Conservation (phyloP, 78 protist species). For the Dictyostelium capitatum region DNA sequence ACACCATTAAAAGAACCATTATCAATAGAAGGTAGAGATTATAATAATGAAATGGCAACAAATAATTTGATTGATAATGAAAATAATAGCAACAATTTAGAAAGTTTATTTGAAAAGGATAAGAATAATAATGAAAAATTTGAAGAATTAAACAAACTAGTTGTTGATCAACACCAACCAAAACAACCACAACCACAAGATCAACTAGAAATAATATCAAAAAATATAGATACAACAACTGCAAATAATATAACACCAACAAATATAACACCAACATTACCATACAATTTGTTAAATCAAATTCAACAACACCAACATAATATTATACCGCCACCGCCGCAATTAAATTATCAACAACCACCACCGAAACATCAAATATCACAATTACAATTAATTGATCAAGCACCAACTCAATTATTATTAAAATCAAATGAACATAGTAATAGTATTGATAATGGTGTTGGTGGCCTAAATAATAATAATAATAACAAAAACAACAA, state of each 20-base stretch:
- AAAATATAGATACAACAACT: neutral
- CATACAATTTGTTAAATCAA: conserved; percentile 1
- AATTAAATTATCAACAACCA: neutral
- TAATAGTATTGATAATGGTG: too few species aligned
- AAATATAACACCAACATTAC: neutral
- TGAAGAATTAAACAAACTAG: neutral
- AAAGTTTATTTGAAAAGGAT: neutral
- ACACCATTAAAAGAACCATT: conserved; percentile 16
- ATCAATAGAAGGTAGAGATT: neutral
- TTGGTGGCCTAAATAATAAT: too few species aligned
- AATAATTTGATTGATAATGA: neutral
- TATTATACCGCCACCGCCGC: conserved; percentile 6
- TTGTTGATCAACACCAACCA: neutral
- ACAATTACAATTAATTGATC: neutral
- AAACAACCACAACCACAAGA: neutral
- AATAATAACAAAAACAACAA: too few species aligned
- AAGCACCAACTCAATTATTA: neutral
- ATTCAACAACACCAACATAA: neutral
- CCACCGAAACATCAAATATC: conserved; percentile 32
- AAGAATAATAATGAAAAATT: neutral
- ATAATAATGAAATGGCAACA: neutral
- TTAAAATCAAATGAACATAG: neutral
- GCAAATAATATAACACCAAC: neutral
- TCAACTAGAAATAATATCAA: too few species aligned
- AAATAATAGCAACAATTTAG: neutral